Percentiles rank a stretch among this genome's conserved stretches.
These are phyloP conservation scores for Anthracocystis walkeri DNA, from an alignment of 1,284 basidiomycete species.

Conservation along the genomic window DNA sequence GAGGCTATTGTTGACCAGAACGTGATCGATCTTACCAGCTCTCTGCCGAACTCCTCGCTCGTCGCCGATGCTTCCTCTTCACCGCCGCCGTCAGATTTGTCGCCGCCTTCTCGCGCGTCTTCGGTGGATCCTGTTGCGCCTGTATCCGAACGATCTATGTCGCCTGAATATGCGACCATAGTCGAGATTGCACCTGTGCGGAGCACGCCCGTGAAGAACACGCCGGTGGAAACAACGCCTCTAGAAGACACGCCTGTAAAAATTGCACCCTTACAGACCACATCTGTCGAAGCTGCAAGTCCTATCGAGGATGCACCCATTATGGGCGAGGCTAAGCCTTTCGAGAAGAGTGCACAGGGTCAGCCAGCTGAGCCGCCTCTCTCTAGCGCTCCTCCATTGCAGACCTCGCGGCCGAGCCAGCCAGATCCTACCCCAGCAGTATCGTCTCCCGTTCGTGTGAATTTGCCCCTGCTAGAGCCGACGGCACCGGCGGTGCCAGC, in stretches of 20 bases:
- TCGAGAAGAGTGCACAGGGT: no score
- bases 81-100: constrained; percentile 1
- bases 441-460: neutral
- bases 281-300: neutral
- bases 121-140: constrained; percentile 2
- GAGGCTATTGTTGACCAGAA: neutral
- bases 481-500: no score
- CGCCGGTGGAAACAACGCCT: neutral
- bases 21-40: neutral
- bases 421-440: neutral
- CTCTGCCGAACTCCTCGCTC: constrained; percentile 11
- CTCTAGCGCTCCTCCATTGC: neutral
- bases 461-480: no score
- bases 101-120: constrained; percentile 6
- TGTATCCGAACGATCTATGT: neutral
- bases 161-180: neutral
- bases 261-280: no score
- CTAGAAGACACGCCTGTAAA: neutral
- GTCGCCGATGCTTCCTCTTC: constrained; percentile 15
- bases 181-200: neutral
- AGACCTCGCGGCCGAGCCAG: neutral
- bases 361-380: neutral
- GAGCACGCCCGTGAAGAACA: neutral
- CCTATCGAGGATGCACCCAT: neutral
- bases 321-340: neutral